Evolutionary conservation across 116 monocot genomes (phyloP), one percentile per base, ranked within the genome.

Genomic region (Trichopus zeylanicus): DNA sequence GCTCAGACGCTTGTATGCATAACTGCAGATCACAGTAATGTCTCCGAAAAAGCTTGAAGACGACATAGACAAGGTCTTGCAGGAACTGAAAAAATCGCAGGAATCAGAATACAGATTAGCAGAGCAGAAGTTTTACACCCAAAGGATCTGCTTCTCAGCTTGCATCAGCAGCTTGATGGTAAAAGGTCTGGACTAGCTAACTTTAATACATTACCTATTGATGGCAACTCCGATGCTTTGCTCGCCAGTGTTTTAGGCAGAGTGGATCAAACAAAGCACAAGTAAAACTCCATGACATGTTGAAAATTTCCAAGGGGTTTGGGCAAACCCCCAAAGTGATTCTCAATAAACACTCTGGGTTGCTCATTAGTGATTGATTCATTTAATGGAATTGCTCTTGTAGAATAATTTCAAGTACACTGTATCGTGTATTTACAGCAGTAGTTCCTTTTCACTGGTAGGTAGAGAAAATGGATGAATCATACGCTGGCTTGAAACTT

Each of bases 101-200:
- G 70, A 91, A 63, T 60, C 46, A 29, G 81, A 86, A 26, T 83
- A 61, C 55, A 77, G 53, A 48, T 47, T 75, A n/a, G 80, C 80
- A n/a, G 84, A 89, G 49, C 53, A 78, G 48, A 84, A 75, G 57
- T 81, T 89, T 8, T 62, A 74, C 53, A 30, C 71, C 8, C 77
- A 83, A 88, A 75, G 32, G 74, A 80, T 64, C 46, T 62, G 10
- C 65, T 88, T 18, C 67, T 83, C 30, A 61, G 56, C 28, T 55
- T 88, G 22, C 77, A 88, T 59, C 61, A 67, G 57, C 59, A 72
- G 39, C 80, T 83, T 48, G 74, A 88, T 24, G 51, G 26, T 10
- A 73, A 74, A 53, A 69, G 75, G 29, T 51, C 53, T n/a, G 67
- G 64, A 13, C 78, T 83, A 53, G 88, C 46, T 8, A 61, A 39